Evolutionary conservation across 2,329 filamentous ascomycete genomes (phyloP), one percentile per base, ranked within the genome.

Genomic region (Lachnellula arida): DNA sequence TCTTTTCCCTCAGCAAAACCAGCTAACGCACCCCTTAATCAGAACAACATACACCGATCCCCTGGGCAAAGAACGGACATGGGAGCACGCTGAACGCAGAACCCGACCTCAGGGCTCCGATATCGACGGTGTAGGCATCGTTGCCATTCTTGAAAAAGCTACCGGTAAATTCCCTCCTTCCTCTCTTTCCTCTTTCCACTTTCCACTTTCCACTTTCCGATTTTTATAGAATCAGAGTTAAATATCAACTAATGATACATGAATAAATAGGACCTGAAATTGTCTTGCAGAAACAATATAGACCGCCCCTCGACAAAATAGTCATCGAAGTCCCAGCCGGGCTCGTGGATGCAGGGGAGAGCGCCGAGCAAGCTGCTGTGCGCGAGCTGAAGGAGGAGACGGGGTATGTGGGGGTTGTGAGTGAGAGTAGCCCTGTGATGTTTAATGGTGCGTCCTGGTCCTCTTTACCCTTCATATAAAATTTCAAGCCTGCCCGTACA

Each of bases 61-160:
- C 19, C 76, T 78, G 35, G 83, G 82, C 61, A 73, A 74, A 15
- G 70, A 74, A 0, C 78, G 87, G 51, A 82, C 79, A 32, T 91
- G 87, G 87, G 87, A 91, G 67, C 87, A 84, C 0, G 85, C 85
- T 15, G 84, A 89, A 70, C 81, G 88, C n/a, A 78, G 78, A 32
- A 90, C 87, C 0, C 81, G 87, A 3, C 85, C 86, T 12, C 74
- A 76, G 54, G 76, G 72, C 60, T 77, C 77, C 55, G 80, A 82
- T 35, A 84, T 90, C 52, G 88, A 91, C 65, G 87, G 85, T 51
- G 86, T 91, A 14, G 86, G 86, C 57, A 88, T 91, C 55, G 77
- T 89, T 15, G 87, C 86, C 43, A 81, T 91, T 60, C 74, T 91
- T 14, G 74, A 82, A 60, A 80, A 78, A 61, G 69, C 77, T 8